phyloP scores from a whole-genome alignment of 495 filamentous ascomycete genomes.

The Daldinia decipiens region DNA sequence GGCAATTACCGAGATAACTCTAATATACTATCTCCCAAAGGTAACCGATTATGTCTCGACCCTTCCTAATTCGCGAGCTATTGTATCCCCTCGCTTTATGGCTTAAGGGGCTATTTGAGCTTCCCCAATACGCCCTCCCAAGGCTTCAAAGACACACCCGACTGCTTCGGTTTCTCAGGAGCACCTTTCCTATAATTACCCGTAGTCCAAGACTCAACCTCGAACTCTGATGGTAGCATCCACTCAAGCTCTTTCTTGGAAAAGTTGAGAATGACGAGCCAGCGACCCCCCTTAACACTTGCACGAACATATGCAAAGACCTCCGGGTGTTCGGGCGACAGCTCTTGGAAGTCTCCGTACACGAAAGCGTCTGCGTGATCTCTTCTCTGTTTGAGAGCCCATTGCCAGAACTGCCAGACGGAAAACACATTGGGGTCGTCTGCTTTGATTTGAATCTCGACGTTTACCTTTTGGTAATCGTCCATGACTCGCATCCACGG shows the following conservation, averaged over 20 bases:
- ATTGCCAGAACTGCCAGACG: constrained; percentile 61
- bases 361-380: constrained; percentile 66
- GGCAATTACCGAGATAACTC: too few species aligned
- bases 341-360: constrained; percentile 65
- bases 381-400: constrained; percentile 57
- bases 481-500: constrained; percentile 68
- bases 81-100: neutral
- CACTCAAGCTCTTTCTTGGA: constrained; percentile 41
- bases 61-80: neutral
- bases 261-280: constrained; percentile 46
- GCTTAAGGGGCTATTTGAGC: constrained; percentile 11
- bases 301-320: constrained; percentile 47
- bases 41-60: neutral
- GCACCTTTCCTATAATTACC: constrained; percentile 30
- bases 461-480: constrained; percentile 57
- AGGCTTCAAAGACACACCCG: constrained; percentile 34
- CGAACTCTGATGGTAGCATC: constrained; percentile 23
- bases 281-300: constrained; percentile 38
- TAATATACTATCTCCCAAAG: too few species aligned
- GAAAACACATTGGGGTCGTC: constrained; percentile 45
- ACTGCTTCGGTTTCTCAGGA: constrained; percentile 34
- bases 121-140: constrained; percentile 43
- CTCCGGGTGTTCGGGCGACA: constrained; percentile 41
- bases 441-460: constrained; percentile 48
- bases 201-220: constrained; percentile 32